phyloP scores from a whole-genome alignment of 2,329 filamentous ascomycete genomes.

The Fusarium marasasianum region DNA sequence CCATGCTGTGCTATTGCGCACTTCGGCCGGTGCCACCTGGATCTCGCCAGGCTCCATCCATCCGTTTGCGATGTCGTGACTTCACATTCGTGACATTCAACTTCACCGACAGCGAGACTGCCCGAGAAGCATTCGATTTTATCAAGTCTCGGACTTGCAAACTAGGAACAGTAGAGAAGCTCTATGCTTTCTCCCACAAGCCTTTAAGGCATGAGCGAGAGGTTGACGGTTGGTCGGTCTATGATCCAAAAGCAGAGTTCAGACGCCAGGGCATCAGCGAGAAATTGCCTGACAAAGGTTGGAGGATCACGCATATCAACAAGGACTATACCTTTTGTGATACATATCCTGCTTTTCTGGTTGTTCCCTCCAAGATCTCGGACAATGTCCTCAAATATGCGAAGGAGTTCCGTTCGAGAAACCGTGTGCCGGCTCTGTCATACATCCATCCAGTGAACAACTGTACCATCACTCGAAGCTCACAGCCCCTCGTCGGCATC shows the following conservation, averaged over 20 bases:
- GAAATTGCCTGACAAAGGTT: conserved; percentile 80
- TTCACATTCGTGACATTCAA: conserved; percentile 95
- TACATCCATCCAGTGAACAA: conserved; percentile 98
- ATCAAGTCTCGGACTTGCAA: conserved; percentile 85
- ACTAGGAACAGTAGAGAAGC: conserved; percentile 82
- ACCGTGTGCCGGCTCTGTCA: conserved; percentile 86
- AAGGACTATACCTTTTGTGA: conserved; percentile 89
- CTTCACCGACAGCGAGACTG: conserved; percentile 77
- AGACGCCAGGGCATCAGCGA: conserved; percentile 86
- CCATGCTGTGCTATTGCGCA: conserved; percentile 84
- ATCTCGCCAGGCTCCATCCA: conserved; percentile 78
- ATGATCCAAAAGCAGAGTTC: conserved; percentile 87
- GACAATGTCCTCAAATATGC: conserved; percentile 97
- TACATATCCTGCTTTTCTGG: conserved; percentile 87
- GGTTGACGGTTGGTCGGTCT: conserved; percentile 83
- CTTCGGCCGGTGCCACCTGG: conserved; percentile 77
- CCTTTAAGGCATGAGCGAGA: conserved; percentile 77
- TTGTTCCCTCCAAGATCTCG: conserved; percentile 90
- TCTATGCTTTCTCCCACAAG: conserved; percentile 90
- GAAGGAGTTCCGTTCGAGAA: conserved; percentile 85
- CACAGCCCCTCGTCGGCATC: conserved; percentile 89
- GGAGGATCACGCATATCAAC: conserved; percentile 93
- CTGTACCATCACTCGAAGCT: conserved; percentile 94
- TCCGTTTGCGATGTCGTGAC: conserved; percentile 89
- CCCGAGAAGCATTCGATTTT: conserved; percentile 86